phyloP scores from a whole-genome alignment of 1,284 basidiomycete species.

The Austroboletus rostrupii region DNA sequence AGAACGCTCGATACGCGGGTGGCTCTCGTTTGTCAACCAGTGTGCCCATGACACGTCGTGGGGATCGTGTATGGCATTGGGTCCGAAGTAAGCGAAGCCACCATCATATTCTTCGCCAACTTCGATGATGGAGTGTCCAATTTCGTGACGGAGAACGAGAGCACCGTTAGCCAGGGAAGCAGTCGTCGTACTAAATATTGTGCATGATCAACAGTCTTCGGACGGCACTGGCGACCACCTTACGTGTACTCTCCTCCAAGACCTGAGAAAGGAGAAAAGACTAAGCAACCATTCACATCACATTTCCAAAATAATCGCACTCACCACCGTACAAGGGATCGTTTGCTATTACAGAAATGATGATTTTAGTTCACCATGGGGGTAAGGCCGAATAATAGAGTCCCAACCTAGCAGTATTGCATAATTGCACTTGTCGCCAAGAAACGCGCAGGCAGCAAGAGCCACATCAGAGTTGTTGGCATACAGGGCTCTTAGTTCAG shows the following conservation, averaged over 20 bases:
- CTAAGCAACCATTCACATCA: not conserved
- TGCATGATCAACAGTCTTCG: not conserved
- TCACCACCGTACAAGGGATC: slow-evolving; percentile 79
- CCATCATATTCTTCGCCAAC: slow-evolving; percentile 89
- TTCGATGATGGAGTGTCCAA: slow-evolving; percentile 77
- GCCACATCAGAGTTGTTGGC: slow-evolving; percentile 66
- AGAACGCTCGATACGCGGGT: slow-evolving; percentile 58
- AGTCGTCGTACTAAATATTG: slow-evolving; percentile 61
- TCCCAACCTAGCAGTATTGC: slow-evolving; percentile 67
- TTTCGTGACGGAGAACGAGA: slow-evolving; percentile 76
- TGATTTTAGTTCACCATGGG: slow-evolving; percentile 9
- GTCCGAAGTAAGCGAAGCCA: slow-evolving; percentile 72
- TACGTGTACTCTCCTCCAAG: slow-evolving; percentile 82
- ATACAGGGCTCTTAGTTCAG: slow-evolving; percentile 77
- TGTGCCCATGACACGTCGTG: slow-evolving; percentile 62
- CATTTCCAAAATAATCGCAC: slow-evolving; percentile 13
- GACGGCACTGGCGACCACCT: slow-evolving; percentile 24
- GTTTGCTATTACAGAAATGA: slow-evolving; percentile 48
- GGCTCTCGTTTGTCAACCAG: slow-evolving; percentile 54
- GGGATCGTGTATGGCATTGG: slow-evolving; percentile 55
- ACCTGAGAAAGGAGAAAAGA: slow-evolving; percentile 36
- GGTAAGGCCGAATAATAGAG: slow-evolving; percentile 14
- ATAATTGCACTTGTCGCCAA: slow-evolving; percentile 71
- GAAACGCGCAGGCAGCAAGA: slow-evolving; percentile 60
- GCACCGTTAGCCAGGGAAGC: slow-evolving; percentile 76